Evolutionary conservation across 176 grass and related monocot genomes (phyloP), one percentile per base, ranked within the genome.

Genomic region (Oryza longistaminata): DNA sequence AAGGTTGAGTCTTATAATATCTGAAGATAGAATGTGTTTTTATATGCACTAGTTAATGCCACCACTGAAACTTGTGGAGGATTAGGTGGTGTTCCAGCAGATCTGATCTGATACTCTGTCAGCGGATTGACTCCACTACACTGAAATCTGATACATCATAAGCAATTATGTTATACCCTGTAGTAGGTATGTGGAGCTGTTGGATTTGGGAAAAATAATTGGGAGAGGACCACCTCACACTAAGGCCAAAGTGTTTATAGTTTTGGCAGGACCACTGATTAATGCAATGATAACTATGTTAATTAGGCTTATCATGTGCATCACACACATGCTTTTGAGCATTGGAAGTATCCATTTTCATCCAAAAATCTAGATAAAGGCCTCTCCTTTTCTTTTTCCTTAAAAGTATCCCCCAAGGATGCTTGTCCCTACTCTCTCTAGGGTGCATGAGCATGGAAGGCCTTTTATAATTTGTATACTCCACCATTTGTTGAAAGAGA

Each of bases 291-390:
- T 85, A 85, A 5, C 22, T 2, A 61, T 34, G 65, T 42, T 85
- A 89, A 85, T 75, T 52, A 82, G 43, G 48, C 62, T 81, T 89
- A 85, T 89, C 82, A 37, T 82, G 77, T 66, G 64, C 72, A 77
- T 81, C 81, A 86, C 77, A 21, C 50, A 65, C 31, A 11, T 81
- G 49, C 66, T 53, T 74, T 50, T 81, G 42, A 43, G 42, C 71
- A 76, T 82, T 85, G 83, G 65, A 85, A 85, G 88, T 81, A 77
- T 85, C 77, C 72, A 81, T 70, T 71, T 81, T 52, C 53, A 77
- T 90, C 83, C 35, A 77, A 71, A 90, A 82, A 86, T 90, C 83
- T 66, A 66, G 72, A 66, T 52, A 85, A 90, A 85, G 78, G 62
- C 8, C n/a, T 76, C 78, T 69, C 1, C 52, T 90, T 85, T 39